Percentiles rank a stretch among this genome's conserved stretches.
phyloP scores from a whole-genome alignment of 768 basidiomycete genomes.

The Dentipellis sp. region DNA sequence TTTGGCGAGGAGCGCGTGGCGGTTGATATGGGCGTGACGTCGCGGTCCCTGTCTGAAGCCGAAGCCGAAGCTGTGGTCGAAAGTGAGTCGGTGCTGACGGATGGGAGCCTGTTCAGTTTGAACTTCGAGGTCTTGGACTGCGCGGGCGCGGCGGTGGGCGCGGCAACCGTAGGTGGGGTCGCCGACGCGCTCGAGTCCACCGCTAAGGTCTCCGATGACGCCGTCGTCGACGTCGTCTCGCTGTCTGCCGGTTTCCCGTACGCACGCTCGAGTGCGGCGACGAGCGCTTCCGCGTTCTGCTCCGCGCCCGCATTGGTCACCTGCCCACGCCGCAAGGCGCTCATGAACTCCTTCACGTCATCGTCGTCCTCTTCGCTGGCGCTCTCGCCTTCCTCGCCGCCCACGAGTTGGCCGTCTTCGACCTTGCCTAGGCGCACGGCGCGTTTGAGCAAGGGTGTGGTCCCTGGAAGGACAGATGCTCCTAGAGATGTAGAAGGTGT shows the following conservation, averaged over 20 bases:
- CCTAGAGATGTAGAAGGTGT: conserved; percentile 23
- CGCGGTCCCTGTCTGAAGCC: not conserved
- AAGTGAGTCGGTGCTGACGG: too few species aligned
- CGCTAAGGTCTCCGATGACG: too few species aligned
- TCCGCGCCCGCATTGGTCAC: conserved; percentile 23
- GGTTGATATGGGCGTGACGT: conserved; percentile 14
- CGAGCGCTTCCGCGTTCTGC: conserved; percentile 5
- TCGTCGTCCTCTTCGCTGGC: conserved; percentile 17
- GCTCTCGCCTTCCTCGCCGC: conserved; percentile 22
- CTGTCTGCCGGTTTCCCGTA: conserved; percentile 1
- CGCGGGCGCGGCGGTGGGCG: not conserved
- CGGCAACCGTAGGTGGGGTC: too few species aligned
- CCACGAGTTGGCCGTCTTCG: conserved; percentile 19
- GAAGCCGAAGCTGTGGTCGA: not conserved
- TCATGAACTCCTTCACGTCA: conserved; percentile 16
- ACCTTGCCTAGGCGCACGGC: conserved; percentile 23
- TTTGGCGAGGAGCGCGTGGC: conserved; percentile 18
- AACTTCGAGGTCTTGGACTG: conserved; percentile 15
- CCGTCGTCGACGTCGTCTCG: not conserved
- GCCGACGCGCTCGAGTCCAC: too few species aligned
- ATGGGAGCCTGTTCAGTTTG: conserved; percentile 14
- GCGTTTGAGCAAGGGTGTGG: conserved; percentile 16
- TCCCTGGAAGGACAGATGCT: conserved; percentile 20
- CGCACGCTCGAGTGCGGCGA: conserved; percentile 8
- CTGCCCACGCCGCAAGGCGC: conserved; percentile 20